These are phyloP conservation scores for Phytophthora crassamura DNA, from an alignment of 352 stramenopile genomes.

Conservation along the genomic window DNA sequence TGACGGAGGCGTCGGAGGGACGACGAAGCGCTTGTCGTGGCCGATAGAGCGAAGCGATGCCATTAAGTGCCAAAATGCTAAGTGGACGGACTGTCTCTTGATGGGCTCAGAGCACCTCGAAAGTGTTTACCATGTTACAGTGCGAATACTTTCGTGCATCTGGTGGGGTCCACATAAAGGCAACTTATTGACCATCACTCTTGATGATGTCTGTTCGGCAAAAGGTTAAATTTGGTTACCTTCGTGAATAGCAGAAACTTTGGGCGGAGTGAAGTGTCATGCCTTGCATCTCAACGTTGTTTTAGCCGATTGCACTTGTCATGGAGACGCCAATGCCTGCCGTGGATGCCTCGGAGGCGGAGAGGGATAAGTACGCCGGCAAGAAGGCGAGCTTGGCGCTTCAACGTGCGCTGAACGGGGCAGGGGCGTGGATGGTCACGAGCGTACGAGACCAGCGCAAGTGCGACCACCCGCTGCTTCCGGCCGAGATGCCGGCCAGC, in stretches of 20 bases:
- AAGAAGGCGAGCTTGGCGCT: slow-evolving; percentile 27
- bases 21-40: slow-evolving; percentile 1
- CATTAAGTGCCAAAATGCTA: slow-evolving; percentile 31
- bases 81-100: slow-evolving; percentile 16
- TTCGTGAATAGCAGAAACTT: not conserved
- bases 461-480: slow-evolving; percentile 31
- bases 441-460: slow-evolving; percentile 36
- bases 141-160: slow-evolving; percentile 4
- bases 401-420: slow-evolving; percentile 22
- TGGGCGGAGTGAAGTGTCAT: no score
- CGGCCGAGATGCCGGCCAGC: slow-evolving; percentile 24
- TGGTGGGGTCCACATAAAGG: slow-evolving; percentile 19
- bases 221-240: not conserved
- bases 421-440: slow-evolving; percentile 22
- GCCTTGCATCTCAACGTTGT: not conserved
- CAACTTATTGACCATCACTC: slow-evolving; percentile 32
- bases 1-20: slow-evolving; percentile 15
- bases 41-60: slow-evolving; percentile 1
- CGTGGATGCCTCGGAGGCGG: slow-evolving; percentile 12
- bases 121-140: not conserved
- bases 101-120: slow-evolving; percentile 6
- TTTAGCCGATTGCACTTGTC: not conserved
- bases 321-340: slow-evolving; percentile 18
- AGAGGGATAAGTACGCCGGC: slow-evolving; percentile 7
- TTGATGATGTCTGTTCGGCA: not conserved